Evolutionary conservation across 2,329 filamentous ascomycete genomes (phyloP), one percentile per base, ranked within the genome.

Genomic region (Lachnellula arida): DNA sequence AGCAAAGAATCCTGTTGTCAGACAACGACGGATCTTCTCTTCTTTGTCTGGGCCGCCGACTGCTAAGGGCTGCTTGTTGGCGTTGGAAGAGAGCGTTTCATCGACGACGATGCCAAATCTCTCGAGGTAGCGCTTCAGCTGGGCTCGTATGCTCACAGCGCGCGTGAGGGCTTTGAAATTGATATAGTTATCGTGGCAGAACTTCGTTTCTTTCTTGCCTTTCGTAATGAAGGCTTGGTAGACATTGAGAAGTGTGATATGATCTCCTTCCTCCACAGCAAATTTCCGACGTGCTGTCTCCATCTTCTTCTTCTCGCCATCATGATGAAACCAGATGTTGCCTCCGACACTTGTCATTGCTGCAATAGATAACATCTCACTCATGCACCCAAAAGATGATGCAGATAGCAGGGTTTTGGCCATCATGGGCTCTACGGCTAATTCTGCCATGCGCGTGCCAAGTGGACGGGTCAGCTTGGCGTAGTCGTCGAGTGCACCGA

Each of bases 351-450:
- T 94, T 35, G 90, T 89, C 93, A 99, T 97, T 15, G 94, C 92
- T 5, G 93, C 91, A 61, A 97, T 96, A 2, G 87, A 91, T 25
- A 97, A 79, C 51, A 97, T 88, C 71, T 97, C 93, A 68, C 84
- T 87, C 12, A 96, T 74, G 63, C 92, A 97, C 39, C 79, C 80
- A 72, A 96, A 95, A 0, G 80, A 78, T 4, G 83, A 75, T 0
- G 92, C 88, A 17, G 86, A 83, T 8, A 97, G 82, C 4, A 97
- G 78, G 0, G 88, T 89, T 73, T 93, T 95, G 6, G 88, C 90
- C 81, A 97, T 94, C 91, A 97, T 97, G 0, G 94, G 94, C 64
- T 96, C 91, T 7, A 97, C 83, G 0, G 92, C 88, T 44, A 99
- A 77, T 70, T 97, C 93, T 0, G 94, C 93, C 91, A 97, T 97